These are phyloP conservation scores for Aphanomyces astaci DNA, from an alignment of 352 stramenopile genomes.

Conservation along the genomic window DNA sequence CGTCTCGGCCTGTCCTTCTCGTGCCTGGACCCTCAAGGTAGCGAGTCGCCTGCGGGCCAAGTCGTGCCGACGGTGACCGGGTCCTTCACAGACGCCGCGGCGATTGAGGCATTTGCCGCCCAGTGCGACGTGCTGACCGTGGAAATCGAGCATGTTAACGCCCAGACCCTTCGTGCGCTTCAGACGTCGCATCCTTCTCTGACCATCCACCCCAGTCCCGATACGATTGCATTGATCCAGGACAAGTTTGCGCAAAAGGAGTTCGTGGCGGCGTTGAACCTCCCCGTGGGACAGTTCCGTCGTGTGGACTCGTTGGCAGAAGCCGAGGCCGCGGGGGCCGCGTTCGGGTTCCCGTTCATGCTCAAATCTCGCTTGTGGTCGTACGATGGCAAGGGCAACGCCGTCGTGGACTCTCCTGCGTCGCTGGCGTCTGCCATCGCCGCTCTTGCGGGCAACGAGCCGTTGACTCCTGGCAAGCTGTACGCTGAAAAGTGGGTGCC, in stretches of 20 bases:
- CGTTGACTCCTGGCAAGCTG: conserved; percentile 28
- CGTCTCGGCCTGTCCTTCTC: conserved; percentile 89
- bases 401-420: conserved; percentile 76
- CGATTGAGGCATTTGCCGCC: conserved; percentile 60
- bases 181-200: conserved; percentile 73
- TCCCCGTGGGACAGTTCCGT: conserved; percentile 51
- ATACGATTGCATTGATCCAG: conserved; percentile 93
- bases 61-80: conserved; percentile 60
- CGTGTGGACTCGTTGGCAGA: conserved; percentile 38
- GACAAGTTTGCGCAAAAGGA: conserved; percentile 97
- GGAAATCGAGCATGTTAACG: conserved; percentile 99
- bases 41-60: conserved; percentile 59
- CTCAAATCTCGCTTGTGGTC: conserved; percentile 93
- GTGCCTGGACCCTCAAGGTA: conserved; percentile 89
- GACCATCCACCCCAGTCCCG: conserved; percentile 82
- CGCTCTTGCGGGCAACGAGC: conserved; percentile 48
- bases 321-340: conserved; percentile 36
- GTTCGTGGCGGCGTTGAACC: conserved; percentile 46
- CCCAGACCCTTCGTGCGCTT: conserved; percentile 74
- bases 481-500: conserved; percentile 97
- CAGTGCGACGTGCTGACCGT: conserved; percentile 93
- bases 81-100: conserved; percentile 59
- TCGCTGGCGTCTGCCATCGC: conserved; percentile 79
- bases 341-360: conserved; percentile 96
- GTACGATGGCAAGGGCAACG: conserved; percentile 97